Base-by-base conservation (phyloP, 306 rosid species). In the Quercus dentata region DNA sequence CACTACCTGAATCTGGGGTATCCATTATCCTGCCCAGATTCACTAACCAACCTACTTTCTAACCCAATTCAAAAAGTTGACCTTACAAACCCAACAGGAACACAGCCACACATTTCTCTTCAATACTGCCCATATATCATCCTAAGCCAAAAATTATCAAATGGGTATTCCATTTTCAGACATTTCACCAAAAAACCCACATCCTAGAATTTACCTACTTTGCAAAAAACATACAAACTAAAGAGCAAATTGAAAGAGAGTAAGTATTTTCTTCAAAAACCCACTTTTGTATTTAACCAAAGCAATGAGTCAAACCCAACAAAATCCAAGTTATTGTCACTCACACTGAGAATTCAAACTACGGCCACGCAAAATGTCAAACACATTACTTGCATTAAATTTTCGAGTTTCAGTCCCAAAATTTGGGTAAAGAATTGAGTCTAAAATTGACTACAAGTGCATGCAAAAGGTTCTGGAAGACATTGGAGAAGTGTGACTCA, bases 1-100 rank as follows among this genome's bases (percentile, higher is more conserved):
- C 88, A 65, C 91, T 89, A 51, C 69, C 86, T 2, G 88, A 84
- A 78, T 80, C 56, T 4, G 90, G 84, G 19, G 82, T 75, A 56
- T 78, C 94, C 97, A 92, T 92, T 83, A 58, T 80, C 75, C 81
- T 74, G 57, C 55, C 78, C 19, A 41, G 14, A 33, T 51, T 59
- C 54, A 71, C 55, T 56, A 28, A 19, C 18, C 69, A 78, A 52
- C 73, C 17, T 19, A 68, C 38, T 15, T 75, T 58, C 58, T 20
- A 62, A 72, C 69, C 76, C 55, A 59, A 77, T 55, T 56, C 63
- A 79, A 83, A 1, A 19, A 71, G 54, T 61, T 52, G 51, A 78
- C 12, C 78, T 71, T 35, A 51, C 31, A 61, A 78, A 38, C 69
- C 75, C 38, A 41, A 58, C 23, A 81, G 70, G 23, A 57, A 67